These are phyloP conservation scores for Saccharum officinarum DNA, from an alignment of 176 grass and related monocot genomes.

Conservation along the genomic window DNA sequence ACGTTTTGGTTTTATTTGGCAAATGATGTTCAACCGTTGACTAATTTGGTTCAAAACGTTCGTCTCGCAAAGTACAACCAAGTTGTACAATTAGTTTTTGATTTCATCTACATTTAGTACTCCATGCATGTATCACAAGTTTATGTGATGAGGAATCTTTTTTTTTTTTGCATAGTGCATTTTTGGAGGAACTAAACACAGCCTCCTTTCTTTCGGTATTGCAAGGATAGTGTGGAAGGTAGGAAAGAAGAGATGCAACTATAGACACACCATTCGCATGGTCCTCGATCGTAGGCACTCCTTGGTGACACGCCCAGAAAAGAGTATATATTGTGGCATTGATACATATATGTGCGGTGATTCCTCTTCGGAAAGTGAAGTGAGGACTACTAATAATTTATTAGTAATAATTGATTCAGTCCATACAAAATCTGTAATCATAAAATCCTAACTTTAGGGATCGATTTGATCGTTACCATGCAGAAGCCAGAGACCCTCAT, in stretches of 20 bases:
- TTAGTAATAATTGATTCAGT: not conserved
- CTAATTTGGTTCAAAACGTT: no score
- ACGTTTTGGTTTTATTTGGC: no score
- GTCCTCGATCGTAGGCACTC: not conserved
- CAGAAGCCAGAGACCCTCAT: not conserved
- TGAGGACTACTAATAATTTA: not conserved
- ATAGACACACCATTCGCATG: not conserved
- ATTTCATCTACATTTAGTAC: no score
- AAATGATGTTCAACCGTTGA: no score
- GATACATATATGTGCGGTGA: not conserved
- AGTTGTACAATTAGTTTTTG: no score
- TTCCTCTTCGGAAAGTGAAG: not conserved
- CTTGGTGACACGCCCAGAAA: not conserved
- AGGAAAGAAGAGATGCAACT: not conserved
- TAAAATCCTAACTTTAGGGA: not conserved
- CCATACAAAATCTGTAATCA: not conserved
- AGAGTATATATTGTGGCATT: not conserved
- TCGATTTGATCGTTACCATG: not conserved
- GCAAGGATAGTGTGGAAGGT: conserved; percentile 14
- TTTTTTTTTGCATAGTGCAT: no score
- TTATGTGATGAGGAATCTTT: no score
- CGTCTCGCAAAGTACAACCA: no score
- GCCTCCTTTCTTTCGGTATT: not conserved
- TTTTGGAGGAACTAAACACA: no score
- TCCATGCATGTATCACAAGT: no score